Evolutionary conservation across 495 filamentous ascomycete genomes (phyloP), one percentile per base, ranked within the genome.

Genomic region (Schizothecium vesticola): DNA sequence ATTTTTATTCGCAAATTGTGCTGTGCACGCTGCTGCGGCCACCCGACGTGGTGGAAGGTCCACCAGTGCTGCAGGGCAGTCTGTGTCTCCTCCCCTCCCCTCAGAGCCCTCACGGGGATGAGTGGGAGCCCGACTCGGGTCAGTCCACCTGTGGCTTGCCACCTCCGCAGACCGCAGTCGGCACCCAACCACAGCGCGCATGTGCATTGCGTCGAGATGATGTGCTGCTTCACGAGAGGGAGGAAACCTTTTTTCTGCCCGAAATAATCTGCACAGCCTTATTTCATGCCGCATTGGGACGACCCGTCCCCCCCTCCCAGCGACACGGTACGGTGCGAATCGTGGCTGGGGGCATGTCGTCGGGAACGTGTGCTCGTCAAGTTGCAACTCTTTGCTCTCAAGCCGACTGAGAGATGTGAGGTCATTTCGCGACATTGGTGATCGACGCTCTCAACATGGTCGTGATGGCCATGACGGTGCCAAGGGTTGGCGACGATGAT

Each of bases 201-300:
- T 51, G 31, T 33, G 43, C 43, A 51, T 51, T 3, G 31, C 19
- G 31, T 8, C 57, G 57, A 59, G 66, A 51, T 66, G 62, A 71
- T 68, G 65, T 69, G 64, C 64, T 61, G 28, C 62, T 51, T 51
- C 16, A 51, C 43, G 68, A 56, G 62, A 64, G 33, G 25, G 62
- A 24, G n/a, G 33, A 51, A 25, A 25, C 33, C 43, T 57, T 29
- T 28, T 26, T 43, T 22, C 36, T 51, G 43, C 71, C 68, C 65
- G 60, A 75, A 76, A 75, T 75, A 73, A 72, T 68, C 56, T 73
- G 76, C 76, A 78, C 76, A 76, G 74, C 76, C 75, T 68, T 74
- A 71, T 69, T 67, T 62, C 26, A 21, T 51, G 29, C 74, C 67
- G 56, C 69, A 70, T 71, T 71, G 66, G 74, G 72, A 72, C 61